Evolutionary conservation across 1,284 basidiomycete genomes (phyloP).

Genomic region (Phellopilus nigrolimitatus): DNA sequence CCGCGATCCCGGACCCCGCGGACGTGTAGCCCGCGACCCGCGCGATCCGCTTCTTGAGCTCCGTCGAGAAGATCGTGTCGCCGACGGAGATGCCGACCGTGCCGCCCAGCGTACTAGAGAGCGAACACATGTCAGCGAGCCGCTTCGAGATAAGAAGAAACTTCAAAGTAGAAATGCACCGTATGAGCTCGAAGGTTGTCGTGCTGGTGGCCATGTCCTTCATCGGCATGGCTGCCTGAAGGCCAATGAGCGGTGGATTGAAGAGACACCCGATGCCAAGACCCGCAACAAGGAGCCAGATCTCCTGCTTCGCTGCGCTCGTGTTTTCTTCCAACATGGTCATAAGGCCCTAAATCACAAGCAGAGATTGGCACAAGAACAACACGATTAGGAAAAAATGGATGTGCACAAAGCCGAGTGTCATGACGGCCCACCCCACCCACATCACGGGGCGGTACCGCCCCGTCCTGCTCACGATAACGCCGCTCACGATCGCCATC

Average conservation of each 20-base stretch:
- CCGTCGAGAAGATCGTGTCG: constrained; percentile 23
- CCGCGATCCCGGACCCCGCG: too few relatives aligned
- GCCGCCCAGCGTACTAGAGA: constrained; percentile 28
- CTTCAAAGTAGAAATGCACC: constrained; percentile 31
- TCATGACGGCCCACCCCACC: constrained; percentile 28
- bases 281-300: constrained; percentile 32
- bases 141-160: constrained; percentile 17
- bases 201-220: constrained; percentile 42
- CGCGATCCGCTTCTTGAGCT: constrained; percentile 18
- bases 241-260: constrained; percentile 32
- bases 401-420: constrained; percentile 26
- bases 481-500: constrained; percentile 14
- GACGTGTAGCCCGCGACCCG: constrained; percentile 16
- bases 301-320: constrained; percentile 28
- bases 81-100: constrained; percentile 32
- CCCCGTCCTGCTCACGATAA: constrained; percentile 14
- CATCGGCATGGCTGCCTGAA: constrained; percentile 44
- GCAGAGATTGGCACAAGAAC: neutral
- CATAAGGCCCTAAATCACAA: constrained; percentile 35
- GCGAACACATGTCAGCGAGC: neutral
- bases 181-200: constrained; percentile 31
- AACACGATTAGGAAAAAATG: neutral
- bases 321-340: constrained; percentile 31
- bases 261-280: constrained; percentile 36
- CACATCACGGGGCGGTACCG: constrained; percentile 21